These are phyloP conservation scores for Phaeolepiota aurea DNA, from an alignment of 768 basidiomycete species.

Conservation along the genomic window DNA sequence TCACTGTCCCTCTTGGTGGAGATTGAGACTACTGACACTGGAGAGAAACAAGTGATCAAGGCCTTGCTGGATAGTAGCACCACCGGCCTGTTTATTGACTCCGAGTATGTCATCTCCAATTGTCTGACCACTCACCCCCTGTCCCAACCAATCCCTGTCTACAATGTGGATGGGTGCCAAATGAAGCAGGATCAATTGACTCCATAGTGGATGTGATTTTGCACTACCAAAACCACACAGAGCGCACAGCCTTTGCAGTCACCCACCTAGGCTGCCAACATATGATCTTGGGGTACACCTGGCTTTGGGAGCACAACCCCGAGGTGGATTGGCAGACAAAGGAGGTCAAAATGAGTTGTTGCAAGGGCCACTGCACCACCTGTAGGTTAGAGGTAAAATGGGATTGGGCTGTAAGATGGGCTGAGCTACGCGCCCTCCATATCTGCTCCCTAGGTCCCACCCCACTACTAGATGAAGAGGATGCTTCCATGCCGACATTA, in stretches of 20 bases:
- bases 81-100: neutral
- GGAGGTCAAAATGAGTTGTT: neutral
- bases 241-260: neutral
- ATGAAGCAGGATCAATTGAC: neutral
- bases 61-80: neutral
- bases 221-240: neutral
- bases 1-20: neutral
- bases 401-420: neutral
- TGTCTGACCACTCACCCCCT: neutral
- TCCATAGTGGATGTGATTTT: neutral
- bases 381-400: neutral
- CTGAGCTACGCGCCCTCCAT: neutral
- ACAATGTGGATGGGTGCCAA: neutral
- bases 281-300: neutral
- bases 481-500: no score
- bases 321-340: neutral
- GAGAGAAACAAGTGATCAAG: neutral
- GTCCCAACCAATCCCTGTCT: neutral
- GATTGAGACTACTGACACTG: neutral
- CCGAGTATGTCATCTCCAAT: neutral
- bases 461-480: no score
- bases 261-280: neutral
- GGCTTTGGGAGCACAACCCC: neutral
- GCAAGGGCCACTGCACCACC: neutral
- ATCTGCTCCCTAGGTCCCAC: neutral